Base-by-base conservation (phyloP, 1,139 yeast genomes). In the Geotrichum bryndzae region DNA sequence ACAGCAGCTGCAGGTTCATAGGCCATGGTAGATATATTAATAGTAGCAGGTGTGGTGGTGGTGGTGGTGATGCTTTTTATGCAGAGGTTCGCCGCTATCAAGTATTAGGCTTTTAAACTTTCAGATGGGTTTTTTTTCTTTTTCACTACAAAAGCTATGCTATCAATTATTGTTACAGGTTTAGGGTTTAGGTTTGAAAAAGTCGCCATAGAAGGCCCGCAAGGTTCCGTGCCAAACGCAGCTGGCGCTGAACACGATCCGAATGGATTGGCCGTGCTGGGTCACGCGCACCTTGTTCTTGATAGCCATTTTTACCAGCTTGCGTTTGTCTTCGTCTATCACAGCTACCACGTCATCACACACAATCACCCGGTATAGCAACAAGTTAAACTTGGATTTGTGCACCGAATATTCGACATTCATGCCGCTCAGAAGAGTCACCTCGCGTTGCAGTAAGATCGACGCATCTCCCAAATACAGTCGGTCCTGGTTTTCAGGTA, bases 321-420 rank as follows among this genome's bases (percentile, higher is more conserved):
- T 55, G 46, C 60, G 60, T 56, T 55, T 60, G 31, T 62, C 63
- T 25, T 62, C 64, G 51, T 62, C 62, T 6, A 59, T 57, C 23
- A 62, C 15, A 45, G 60, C 54, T 6, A 62, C 58, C 10, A 62
- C 48, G 46, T 62, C 64, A 13, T 53, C 57, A 31, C 60, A 62
- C 6, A 62, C 57, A 23, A 62, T 62, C 6, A 62, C 23, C 1
- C 64, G 59, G 50, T 53, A 56, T 13, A 60, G 53, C 13, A 60
- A 51, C 25, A 62, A n/a, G 1, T 41, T 55, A 51, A 55, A 60
- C 29, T 53, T 53, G 18, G 60, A 35, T 18, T 57, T 62, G 58
- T 54, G 56, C 2, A 23, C 35, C 2, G n/a, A 13, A 25, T 57
- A 54, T 33, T 53, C 56, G 23, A 62, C 53, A 41, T 58, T 57